Percentiles rank a stretch among this genome's conserved stretches.
Conservation (phyloP, 345 rosid genomes). For the Eucalyptus urophylla region DNA sequence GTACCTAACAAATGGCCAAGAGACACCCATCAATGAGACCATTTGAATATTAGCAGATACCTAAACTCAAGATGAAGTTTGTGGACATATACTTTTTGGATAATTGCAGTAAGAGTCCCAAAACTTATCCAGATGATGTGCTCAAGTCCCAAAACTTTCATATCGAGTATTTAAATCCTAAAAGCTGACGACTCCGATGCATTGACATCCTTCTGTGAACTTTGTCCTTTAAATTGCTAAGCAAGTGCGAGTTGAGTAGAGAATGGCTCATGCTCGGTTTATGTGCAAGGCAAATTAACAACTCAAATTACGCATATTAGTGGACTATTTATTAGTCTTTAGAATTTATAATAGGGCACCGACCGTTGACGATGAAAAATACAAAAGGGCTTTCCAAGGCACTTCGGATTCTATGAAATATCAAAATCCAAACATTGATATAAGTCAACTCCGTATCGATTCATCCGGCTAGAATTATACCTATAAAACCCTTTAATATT, state of each 20-base stretch:
- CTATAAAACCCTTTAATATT: not conserved
- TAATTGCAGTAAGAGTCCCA: not conserved
- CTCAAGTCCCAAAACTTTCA: not conserved
- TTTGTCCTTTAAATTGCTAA: not conserved
- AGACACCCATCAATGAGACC: not conserved
- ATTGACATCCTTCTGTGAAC: not conserved
- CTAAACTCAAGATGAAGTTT: not conserved
- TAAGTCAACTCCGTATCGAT: not conserved
- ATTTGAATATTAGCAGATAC: not conserved
- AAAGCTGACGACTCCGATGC: not conserved
- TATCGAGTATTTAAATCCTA: not conserved
- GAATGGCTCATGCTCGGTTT: not conserved
- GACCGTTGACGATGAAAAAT: not conserved
- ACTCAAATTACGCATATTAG: not conserved
- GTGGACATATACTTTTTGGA: not conserved
- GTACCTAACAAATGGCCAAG: not conserved
- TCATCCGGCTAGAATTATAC: not conserved
- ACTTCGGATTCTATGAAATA: not conserved
- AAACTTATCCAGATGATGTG: not conserved
- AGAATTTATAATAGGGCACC: not conserved
- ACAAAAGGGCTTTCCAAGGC: not conserved
- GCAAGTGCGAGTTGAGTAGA: not conserved
- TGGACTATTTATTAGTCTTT: not conserved
- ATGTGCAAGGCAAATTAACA: not conserved
- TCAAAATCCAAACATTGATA: not conserved